Conservation (phyloP, 2,329 filamentous ascomycete species). For the Trichoderma brevicompactum region DNA sequence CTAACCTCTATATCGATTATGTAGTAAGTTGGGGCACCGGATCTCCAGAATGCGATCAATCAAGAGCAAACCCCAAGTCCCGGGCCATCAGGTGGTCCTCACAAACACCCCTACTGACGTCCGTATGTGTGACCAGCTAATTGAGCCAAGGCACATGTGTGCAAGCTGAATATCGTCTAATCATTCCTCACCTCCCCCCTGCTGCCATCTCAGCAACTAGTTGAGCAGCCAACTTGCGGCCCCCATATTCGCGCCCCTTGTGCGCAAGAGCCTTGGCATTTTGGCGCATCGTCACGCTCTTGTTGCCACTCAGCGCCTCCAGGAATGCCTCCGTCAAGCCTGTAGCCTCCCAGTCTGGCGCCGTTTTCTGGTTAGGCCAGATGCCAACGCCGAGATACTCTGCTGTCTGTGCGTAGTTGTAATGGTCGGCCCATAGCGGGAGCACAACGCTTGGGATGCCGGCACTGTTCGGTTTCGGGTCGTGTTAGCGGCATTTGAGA, state of each 20-base stretch:
- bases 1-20: not conserved
- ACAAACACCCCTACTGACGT: not conserved
- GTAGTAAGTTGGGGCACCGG: not conserved
- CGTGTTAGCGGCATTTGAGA: not conserved
- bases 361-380: slow-evolving; percentile 43
- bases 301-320: slow-evolving; percentile 30
- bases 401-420: slow-evolving; percentile 49
- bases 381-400: slow-evolving; percentile 50
- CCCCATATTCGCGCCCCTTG: slow-evolving; percentile 24
- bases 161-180: not conserved
- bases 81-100: not conserved
- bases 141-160: no score
- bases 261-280: slow-evolving; percentile 33
- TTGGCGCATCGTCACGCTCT: slow-evolving; percentile 28
- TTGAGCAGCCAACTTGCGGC: slow-evolving; percentile 22
- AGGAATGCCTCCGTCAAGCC: slow-evolving; percentile 38
- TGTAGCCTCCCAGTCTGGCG: slow-evolving; percentile 39
- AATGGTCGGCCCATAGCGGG: slow-evolving; percentile 52
- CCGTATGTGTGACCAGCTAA: not conserved
- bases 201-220: slow-evolving; percentile 24
- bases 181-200: not conserved
- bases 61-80: not conserved
- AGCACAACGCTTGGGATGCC: slow-evolving; percentile 53
- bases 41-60: not conserved
- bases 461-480: slow-evolving; percentile 37